These are phyloP conservation scores for Trichoderma asperellum DNA, from an alignment of 2,329 filamentous ascomycete species.

Conservation along the genomic window DNA sequence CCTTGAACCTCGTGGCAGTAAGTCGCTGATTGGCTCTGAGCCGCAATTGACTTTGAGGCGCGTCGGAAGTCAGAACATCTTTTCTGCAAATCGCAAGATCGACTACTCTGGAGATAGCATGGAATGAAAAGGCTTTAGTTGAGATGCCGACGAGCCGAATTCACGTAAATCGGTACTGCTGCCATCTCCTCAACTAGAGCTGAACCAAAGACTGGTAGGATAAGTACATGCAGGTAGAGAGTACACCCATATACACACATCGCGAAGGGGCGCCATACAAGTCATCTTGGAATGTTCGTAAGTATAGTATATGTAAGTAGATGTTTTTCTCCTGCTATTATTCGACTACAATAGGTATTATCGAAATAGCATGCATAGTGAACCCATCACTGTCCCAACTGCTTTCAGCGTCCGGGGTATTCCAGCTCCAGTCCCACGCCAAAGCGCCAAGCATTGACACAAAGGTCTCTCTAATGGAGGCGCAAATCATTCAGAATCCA, in stretches of 20 bases:
- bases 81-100: neutral
- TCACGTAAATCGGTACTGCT: neutral
- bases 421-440: slow-evolving; percentile 19
- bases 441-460: slow-evolving; percentile 21
- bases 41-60: slow-evolving; percentile 2
- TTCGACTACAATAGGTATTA: neutral
- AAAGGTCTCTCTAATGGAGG: slow-evolving; percentile 20
- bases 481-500: slow-evolving; percentile 13
- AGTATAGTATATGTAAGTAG: neutral
- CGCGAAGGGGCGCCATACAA: neutral
- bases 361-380: slow-evolving; percentile 10
- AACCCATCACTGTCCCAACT: neutral
- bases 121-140: neutral
- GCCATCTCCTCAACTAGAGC: neutral
- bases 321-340: neutral
- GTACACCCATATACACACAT: neutral
- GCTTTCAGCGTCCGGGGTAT: slow-evolving; percentile 18
- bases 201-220: neutral
- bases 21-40: neutral
- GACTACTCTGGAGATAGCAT: neutral
- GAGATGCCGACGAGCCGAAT: neutral
- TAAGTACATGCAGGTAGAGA: neutral
- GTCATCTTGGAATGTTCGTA: neutral
- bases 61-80: neutral
- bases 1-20: neutral